A percentile compares a stretch with the other conserved stretches of the same genome.
These are phyloP conservation scores for Neurospora terricola DNA, from an alignment of 495 filamentous ascomycete genomes.

Conservation along the genomic window DNA sequence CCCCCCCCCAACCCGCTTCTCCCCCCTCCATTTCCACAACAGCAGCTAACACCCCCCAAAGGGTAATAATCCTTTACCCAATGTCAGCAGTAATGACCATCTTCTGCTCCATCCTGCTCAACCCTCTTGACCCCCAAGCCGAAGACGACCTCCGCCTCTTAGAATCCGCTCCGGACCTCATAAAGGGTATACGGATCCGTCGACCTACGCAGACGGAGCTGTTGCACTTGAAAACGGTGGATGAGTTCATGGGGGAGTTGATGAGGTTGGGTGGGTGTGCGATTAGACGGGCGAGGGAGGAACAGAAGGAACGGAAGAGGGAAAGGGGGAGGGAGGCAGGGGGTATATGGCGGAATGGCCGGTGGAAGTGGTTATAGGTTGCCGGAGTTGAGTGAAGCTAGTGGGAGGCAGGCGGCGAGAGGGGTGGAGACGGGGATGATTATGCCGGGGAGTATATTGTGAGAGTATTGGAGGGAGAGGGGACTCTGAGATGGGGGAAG, in stretches of 20 bases:
- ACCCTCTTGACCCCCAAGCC: constrained; percentile 36
- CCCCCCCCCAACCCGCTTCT: no score
- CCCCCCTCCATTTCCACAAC: background rate
- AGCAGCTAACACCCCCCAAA: background rate
- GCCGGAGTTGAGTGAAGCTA: background rate
- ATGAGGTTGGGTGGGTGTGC: constrained; percentile 21
- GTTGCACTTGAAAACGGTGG: constrained; percentile 35
- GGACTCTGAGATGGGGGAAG: no score
- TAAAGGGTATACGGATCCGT: constrained; percentile 32
- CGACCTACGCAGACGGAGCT: constrained; percentile 33
- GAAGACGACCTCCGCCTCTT: constrained; percentile 34
- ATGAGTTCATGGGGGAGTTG: constrained; percentile 39
- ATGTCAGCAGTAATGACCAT: constrained; percentile 40
- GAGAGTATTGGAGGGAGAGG: no score
- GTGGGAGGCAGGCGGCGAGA: background rate
- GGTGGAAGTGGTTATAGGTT: background rate
- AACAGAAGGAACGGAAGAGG: background rate
- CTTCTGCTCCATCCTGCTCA: constrained; percentile 42
- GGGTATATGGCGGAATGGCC: no score
- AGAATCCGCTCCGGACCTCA: constrained; percentile 30
- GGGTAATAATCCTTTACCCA: constrained; percentile 42
- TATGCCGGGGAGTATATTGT: background rate
- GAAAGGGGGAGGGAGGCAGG: background rate
- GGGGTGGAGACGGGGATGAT: background rate
- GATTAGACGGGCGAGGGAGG: constrained; percentile 4